Percentiles rank a stretch among this genome's conserved stretches.
phyloP scores from a whole-genome alignment of 441 rosid species.

The Kokia cookei region DNA sequence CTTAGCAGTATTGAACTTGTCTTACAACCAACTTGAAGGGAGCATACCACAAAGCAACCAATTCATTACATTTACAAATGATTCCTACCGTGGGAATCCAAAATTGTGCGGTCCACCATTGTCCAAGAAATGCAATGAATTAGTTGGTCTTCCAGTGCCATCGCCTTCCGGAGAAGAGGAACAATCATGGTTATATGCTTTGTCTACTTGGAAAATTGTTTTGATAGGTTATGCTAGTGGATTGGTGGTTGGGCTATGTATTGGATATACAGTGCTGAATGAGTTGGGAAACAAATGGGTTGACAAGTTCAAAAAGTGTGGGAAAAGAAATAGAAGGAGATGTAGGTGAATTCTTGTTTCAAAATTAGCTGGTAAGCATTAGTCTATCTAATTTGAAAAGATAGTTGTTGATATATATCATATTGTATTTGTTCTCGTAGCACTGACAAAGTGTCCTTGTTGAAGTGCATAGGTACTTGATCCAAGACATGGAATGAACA shows the following conservation, averaged over 20 bases:
- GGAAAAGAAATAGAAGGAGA: background rate
- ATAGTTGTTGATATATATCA: background rate
- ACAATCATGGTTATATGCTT: background rate
- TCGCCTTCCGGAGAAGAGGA: background rate
- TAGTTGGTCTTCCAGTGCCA: background rate
- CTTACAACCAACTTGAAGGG: conserved; percentile 19
- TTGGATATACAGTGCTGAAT: background rate
- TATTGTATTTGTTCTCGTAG: no score
- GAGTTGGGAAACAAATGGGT: background rate
- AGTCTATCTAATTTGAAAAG: background rate
- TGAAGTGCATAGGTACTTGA: no score
- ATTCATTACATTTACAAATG: conserved; percentile 5
- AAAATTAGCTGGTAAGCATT: background rate
- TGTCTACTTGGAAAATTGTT: background rate
- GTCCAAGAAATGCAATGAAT: background rate
- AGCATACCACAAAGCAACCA: conserved; percentile 18
- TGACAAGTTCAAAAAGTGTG: background rate
- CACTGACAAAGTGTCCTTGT: no score
- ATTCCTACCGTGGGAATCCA: background rate
- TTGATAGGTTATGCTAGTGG: background rate
- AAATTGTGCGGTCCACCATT: background rate
- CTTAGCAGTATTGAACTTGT: background rate
- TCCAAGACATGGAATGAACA: no score
- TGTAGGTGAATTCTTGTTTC: background rate
- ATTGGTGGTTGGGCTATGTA: background rate